Conservation (phyloP, 2,329 filamentous ascomycete genomes). For the Cercospora zeae-maydis region DNA sequence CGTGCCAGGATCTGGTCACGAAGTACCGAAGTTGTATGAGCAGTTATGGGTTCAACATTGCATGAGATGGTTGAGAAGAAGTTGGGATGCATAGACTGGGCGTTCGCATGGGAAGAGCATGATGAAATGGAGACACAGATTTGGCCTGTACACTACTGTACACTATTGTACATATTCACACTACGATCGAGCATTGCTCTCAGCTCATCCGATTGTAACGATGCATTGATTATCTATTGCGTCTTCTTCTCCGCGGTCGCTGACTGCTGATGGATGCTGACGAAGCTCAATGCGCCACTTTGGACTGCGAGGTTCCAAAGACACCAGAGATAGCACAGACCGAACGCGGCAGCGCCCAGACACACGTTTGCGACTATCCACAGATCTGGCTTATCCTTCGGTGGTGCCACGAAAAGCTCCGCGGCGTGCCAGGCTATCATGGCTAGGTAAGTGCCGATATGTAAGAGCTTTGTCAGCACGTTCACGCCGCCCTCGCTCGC, state of each 20-base stretch:
- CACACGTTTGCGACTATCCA: conserved; percentile 92
- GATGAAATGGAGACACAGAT: conserved; percentile 3
- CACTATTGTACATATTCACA: conserved; percentile 19
- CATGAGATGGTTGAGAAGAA: conserved; percentile 15
- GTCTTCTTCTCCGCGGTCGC: conserved; percentile 39
- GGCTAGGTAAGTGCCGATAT: conserved; percentile 68
- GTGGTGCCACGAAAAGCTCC: conserved; percentile 66
- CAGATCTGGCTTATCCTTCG: conserved; percentile 77
- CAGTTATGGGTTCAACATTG: conserved; percentile 77
- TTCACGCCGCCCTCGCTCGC: conserved; percentile 25
- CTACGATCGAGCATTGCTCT: conserved; percentile 8
- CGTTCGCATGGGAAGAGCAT: conserved; percentile 8
- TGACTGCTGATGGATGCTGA: conserved; percentile 19
- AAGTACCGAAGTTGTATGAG: conserved; percentile 91
- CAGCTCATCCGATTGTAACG: background rate
- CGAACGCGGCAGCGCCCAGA: conserved; percentile 79
- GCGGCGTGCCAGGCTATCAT: conserved; percentile 80
- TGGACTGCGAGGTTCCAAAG: conserved; percentile 63
- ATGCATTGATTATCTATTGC: conserved; percentile 29
- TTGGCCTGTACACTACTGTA: conserved; percentile 16
- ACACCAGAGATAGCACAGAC: conserved; percentile 88
- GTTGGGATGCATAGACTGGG: conserved; percentile 1
- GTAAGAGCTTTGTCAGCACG: conserved; percentile 58
- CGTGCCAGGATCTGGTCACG: conserved; percentile 78
- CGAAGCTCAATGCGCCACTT: conserved; percentile 46